Percentiles rank a stretch among this genome's conserved stretches.
Conservation (phyloP, 2,329 filamentous ascomycete species). For the Scopulariopsis brevicaulis region DNA sequence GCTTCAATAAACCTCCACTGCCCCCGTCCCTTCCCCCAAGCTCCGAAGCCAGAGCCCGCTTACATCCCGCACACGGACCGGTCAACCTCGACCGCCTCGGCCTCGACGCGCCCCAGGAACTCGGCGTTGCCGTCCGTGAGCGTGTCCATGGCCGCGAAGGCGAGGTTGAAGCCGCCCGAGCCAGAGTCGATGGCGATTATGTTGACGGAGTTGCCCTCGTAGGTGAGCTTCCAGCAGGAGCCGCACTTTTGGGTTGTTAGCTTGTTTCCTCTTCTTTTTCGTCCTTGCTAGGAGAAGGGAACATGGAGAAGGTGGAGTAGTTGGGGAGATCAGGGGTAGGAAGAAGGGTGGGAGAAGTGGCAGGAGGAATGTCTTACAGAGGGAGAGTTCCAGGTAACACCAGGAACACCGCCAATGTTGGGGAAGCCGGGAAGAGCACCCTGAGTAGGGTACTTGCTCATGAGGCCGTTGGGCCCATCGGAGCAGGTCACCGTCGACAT, state of each 20-base stretch:
- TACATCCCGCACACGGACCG: constrained; percentile 29
- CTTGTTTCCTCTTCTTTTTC: neutral
- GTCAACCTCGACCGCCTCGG: constrained; percentile 29
- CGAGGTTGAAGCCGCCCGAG: constrained; percentile 43
- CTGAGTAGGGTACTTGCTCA: constrained; percentile 47
- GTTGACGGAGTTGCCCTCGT: constrained; percentile 37
- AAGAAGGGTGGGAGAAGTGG: neutral
- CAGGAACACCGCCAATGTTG: constrained; percentile 40
- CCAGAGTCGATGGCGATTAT: constrained; percentile 44
- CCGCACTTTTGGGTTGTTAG: constrained; percentile 34
- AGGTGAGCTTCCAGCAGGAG: constrained; percentile 44
- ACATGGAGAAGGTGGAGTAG: too few species aligned
- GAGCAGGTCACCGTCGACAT: constrained; percentile 53
- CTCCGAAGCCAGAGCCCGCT: neutral
- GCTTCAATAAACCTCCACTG: neutral
- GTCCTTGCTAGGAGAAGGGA: neutral
- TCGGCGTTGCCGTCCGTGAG: constrained; percentile 40
- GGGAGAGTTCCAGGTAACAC: constrained; percentile 43
- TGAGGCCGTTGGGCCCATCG: constrained; percentile 56
- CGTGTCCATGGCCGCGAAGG: constrained; percentile 39
- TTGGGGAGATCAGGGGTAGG: too few species aligned
- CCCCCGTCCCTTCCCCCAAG: neutral
- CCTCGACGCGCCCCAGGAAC: constrained; percentile 39
- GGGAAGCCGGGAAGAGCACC: constrained; percentile 37
- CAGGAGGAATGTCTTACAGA: constrained; percentile 14